Evolutionary conservation across 1,139 yeast genomes (phyloP).

Genomic region (Geotrichum citri-aurantii): DNA sequence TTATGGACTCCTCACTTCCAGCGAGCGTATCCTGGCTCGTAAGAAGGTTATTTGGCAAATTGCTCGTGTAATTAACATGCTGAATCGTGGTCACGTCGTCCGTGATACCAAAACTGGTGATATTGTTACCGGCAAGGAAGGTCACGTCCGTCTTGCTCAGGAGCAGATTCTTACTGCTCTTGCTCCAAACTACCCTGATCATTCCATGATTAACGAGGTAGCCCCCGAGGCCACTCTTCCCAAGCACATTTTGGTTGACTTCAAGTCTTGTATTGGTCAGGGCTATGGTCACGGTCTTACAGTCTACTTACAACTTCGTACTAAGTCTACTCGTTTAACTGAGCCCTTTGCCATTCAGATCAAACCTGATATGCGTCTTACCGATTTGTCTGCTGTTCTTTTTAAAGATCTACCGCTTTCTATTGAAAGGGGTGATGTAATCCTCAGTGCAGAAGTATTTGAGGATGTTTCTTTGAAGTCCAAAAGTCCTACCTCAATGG

Average conservation of each 20-base stretch:
- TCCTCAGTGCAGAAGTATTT: conserved; percentile 33
- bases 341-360: conserved; percentile 76
- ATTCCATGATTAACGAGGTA: conserved; percentile 32
- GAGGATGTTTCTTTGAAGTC: conserved; percentile 29
- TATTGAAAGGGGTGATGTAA: conserved; percentile 36
- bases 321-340: conserved; percentile 58
- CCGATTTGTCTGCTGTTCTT: conserved; percentile 71
- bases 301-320: conserved; percentile 69
- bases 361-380: conserved; percentile 53
- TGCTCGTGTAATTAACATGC: conserved; percentile 61
- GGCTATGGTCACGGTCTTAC: conserved; percentile 56
- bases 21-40: conserved; percentile 52
- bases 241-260: conserved; percentile 74
- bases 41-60: conserved; percentile 58
- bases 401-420: conserved; percentile 74
- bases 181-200: conserved; percentile 62
- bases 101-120: conserved; percentile 67
- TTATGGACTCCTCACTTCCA: conserved; percentile 51
- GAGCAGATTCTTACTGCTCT: conserved; percentile 68
- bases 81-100: conserved; percentile 65
- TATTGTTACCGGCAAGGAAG: conserved; percentile 42
- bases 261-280: conserved; percentile 60
- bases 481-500: conserved; percentile 18
- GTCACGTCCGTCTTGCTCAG: conserved; percentile 59
- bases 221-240: conserved; percentile 44